Conservation (phyloP, 1,284 basidiomycete genomes). For the Agroathelia rolfsii region DNA sequence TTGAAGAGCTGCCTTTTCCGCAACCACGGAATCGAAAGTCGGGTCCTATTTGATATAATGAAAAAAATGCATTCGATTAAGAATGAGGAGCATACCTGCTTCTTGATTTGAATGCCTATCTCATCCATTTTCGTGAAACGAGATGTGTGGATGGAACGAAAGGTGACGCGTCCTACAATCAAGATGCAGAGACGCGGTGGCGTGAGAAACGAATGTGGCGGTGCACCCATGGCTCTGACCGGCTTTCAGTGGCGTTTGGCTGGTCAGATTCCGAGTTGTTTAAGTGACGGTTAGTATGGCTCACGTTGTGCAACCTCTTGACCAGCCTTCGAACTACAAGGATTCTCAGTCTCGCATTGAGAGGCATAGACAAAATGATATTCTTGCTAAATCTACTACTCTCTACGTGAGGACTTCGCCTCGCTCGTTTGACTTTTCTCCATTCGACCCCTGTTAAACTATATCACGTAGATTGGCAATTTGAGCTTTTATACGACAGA, state of each 20-base stretch:
- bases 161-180: conserved; percentile 44
- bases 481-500: conserved; percentile 97
- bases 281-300: conserved; percentile 51
- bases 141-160: conserved; percentile 18
- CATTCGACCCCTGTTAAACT: conserved; percentile 7
- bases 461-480: conserved; percentile 73
- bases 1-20: conserved; percentile 80
- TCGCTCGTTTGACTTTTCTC: conserved; percentile 1
- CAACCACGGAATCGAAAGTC: conserved; percentile 79
- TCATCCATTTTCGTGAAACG: conserved; percentile 51
- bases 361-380: conserved; percentile 57
- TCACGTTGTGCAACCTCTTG: conserved; percentile 75
- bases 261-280: too few species aligned
- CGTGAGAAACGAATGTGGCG: too few species aligned
- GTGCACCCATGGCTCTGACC: too few species aligned
- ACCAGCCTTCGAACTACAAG: conserved; percentile 92
- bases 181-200: neutral
- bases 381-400: conserved; percentile 65
- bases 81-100: conserved; percentile 48
- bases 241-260: too few species aligned
- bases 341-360: conserved; percentile 79
- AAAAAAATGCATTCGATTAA: conserved; percentile 6
- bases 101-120: conserved; percentile 76
- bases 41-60: conserved; percentile 55
- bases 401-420: conserved; percentile 50